phyloP scores from a whole-genome alignment of 2,329 filamentous ascomycete species.

The Curvularia eragrostidis region DNA sequence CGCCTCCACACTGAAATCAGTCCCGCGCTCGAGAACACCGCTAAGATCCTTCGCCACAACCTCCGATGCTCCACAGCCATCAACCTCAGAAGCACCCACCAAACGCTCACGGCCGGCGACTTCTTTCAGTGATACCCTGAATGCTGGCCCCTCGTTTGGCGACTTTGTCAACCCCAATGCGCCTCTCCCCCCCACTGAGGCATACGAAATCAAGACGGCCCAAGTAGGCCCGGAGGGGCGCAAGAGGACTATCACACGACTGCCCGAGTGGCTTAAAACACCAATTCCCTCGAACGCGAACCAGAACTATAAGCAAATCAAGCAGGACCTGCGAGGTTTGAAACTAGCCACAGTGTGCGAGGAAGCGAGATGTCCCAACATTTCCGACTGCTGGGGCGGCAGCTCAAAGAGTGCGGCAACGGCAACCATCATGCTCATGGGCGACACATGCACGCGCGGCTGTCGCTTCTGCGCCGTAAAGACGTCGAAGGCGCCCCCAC shows the following conservation, averaged over 20 bases:
- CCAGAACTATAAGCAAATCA: conserved; percentile 92
- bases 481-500: conserved; percentile 76
- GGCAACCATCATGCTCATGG: conserved; percentile 99
- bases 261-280: conserved; percentile 96
- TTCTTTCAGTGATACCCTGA: conserved; percentile 67
- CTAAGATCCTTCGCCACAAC: conserved; percentile 46
- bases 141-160: conserved; percentile 68
- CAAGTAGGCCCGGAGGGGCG: conserved; percentile 66
- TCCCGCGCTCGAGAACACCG: conserved; percentile 25
- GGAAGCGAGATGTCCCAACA: conserved; percentile 96
- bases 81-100: conserved; percentile 29
- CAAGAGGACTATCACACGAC: conserved; percentile 71
- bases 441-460: conserved; percentile 94
- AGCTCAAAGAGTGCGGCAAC: conserved; percentile 87
- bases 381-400: conserved; percentile 97
- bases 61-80: conserved; percentile 34
- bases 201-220: conserved; percentile 67
- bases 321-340: conserved; percentile 87
- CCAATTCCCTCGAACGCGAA: conserved; percentile 83
- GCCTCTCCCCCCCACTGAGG: conserved; percentile 57
- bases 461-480: conserved; percentile 98
- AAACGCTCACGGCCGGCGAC: conserved; percentile 55
- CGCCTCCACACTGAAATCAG: conserved; percentile 24
- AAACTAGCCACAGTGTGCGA: conserved; percentile 96
- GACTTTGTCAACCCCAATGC: conserved; percentile 64